Percentiles rank a stretch among this genome's conserved stretches.
These are phyloP conservation scores for Saccharum officinarum DNA, from an alignment of 176 grass and related monocot genomes.

Conservation along the genomic window DNA sequence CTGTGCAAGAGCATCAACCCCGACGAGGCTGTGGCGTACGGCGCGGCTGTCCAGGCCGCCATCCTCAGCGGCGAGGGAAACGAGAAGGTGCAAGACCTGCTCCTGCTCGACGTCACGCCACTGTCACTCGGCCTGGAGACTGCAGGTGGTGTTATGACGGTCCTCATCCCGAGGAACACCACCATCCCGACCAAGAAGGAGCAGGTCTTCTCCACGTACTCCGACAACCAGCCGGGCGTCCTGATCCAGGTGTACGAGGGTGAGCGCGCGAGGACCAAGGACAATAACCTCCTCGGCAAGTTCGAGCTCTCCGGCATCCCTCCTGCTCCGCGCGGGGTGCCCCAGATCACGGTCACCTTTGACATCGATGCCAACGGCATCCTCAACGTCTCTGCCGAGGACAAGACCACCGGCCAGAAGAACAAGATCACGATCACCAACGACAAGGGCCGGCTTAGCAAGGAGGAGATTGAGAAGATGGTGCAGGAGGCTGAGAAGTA, in stretches of 20 bases:
- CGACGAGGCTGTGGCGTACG: slow-evolving; percentile 86
- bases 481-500: slow-evolving; percentile 78
- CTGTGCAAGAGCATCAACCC: slow-evolving; percentile 98
- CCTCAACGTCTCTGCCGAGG: slow-evolving; percentile 63
- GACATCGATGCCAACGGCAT: slow-evolving; percentile 75
- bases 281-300: slow-evolving; percentile 89
- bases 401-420: slow-evolving; percentile 82
- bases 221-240: slow-evolving; percentile 75
- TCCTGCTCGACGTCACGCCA: slow-evolving; percentile 79
- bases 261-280: slow-evolving; percentile 75
- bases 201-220: slow-evolving; percentile 85
- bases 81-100: slow-evolving; percentile 82
- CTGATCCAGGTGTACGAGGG: slow-evolving; percentile 90
- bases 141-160: slow-evolving; percentile 76
- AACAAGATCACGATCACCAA: slow-evolving; percentile 91
- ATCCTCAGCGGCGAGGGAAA: slow-evolving; percentile 87
- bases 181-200: slow-evolving; percentile 92
- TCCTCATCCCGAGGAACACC: slow-evolving; percentile 78
- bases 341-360: slow-evolving; percentile 70
- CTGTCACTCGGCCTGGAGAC: slow-evolving; percentile 82
- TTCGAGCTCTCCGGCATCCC: slow-evolving; percentile 32
- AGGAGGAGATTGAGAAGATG: slow-evolving; percentile 86
- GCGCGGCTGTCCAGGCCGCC: slow-evolving; percentile 87
- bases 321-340: slow-evolving; percentile 33
- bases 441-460: slow-evolving; percentile 77